phyloP scores from a whole-genome alignment of 1,139 yeast species.

The Scheffersomyces insectosa region DNA sequence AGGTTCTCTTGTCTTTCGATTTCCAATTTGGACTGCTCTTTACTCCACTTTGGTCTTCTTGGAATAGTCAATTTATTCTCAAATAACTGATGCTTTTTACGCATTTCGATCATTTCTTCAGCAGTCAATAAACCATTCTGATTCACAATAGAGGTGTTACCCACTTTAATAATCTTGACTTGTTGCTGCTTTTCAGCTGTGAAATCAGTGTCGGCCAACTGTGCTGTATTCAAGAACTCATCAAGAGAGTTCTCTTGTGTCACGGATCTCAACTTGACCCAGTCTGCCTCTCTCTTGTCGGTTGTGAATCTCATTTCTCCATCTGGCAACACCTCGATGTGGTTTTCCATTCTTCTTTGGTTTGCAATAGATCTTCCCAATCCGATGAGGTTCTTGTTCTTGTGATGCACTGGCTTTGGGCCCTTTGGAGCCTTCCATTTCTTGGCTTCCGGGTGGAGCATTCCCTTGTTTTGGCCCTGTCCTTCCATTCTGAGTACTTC shows the following conservation, averaged over 20 bases:
- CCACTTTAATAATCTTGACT: slow-evolving; percentile 80
- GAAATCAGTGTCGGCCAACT: slow-evolving; percentile 93
- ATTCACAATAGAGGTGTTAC: slow-evolving; percentile 54
- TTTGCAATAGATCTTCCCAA: slow-evolving; percentile 83
- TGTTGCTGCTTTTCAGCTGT: slow-evolving; percentile 86
- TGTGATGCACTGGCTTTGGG: slow-evolving; percentile 84
- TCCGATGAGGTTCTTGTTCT: slow-evolving; percentile 81
- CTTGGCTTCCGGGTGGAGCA: slow-evolving; percentile 50
- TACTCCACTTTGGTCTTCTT: slow-evolving; percentile 86
- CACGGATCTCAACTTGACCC: slow-evolving; percentile 90
- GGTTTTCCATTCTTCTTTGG: slow-evolving; percentile 68
- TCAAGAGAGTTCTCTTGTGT: slow-evolving; percentile 94
- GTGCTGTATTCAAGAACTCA: slow-evolving; percentile 93
- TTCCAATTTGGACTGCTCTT: slow-evolving; percentile 68
- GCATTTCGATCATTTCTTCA: slow-evolving; percentile 65
- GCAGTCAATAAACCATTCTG: slow-evolving; percentile 55
- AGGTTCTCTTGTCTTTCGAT: slow-evolving; percentile 87
- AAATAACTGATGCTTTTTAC: slow-evolving; percentile 69
- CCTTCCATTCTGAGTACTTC: slow-evolving; percentile 9
- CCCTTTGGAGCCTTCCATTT: slow-evolving; percentile 77
- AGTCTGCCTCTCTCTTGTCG: slow-evolving; percentile 78
- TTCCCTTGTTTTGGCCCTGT: slow-evolving; percentile 35
- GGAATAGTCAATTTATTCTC: slow-evolving; percentile 89
- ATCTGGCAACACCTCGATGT: slow-evolving; percentile 72
- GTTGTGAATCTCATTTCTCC: slow-evolving; percentile 85